A percentile compares a stretch with the other conserved stretches of the same genome.
These are phyloP conservation scores for Arabis hirsuta DNA, from an alignment of 345 rosid species.

Conservation along the genomic window DNA sequence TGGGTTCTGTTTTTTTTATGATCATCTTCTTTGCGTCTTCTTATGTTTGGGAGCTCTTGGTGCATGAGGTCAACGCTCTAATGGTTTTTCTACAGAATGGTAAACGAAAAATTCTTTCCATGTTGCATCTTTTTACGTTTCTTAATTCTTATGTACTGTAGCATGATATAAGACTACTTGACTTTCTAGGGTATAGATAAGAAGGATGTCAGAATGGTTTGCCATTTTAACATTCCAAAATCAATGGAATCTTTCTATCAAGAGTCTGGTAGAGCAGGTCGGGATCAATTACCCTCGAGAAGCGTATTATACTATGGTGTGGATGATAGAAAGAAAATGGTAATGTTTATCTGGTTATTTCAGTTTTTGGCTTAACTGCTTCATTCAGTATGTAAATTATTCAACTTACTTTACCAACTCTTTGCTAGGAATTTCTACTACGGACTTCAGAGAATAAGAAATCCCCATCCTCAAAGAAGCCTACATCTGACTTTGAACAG, in stretches of 20 bases:
- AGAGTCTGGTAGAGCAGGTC: slow-evolving; percentile 99
- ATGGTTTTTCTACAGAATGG: slow-evolving; percentile 78
- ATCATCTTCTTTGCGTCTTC: slow-evolving; percentile 44
- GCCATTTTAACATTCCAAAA: slow-evolving; percentile 91
- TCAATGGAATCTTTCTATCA: slow-evolving; percentile 98
- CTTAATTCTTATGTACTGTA: not conserved
- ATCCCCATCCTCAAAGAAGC: slow-evolving; percentile 60
- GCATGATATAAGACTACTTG: slow-evolving; percentile 39
- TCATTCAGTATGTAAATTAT: slow-evolving; percentile 24
- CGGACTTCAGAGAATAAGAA: slow-evolving; percentile 68
- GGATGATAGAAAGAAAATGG: slow-evolving; percentile 90
- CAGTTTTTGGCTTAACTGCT: slow-evolving; percentile 15
- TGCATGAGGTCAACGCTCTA: slow-evolving; percentile 47
- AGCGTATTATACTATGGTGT: slow-evolving; percentile 92
- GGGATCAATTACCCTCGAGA: slow-evolving; percentile 83
- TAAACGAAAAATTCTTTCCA: slow-evolving; percentile 42
- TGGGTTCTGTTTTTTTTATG: slow-evolving; percentile 41
- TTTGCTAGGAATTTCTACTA: slow-evolving; percentile 78
- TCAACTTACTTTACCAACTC: slow-evolving; percentile 31
- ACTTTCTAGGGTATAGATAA: slow-evolving; percentile 82
- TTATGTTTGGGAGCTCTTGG: slow-evolving; percentile 64
- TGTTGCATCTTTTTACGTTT: not conserved
- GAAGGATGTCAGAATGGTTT: slow-evolving; percentile 93
- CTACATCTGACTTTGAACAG: slow-evolving; percentile 71
- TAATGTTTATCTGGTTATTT: slow-evolving; percentile 39